Evolutionary conservation across 805 yeast species (phyloP).

Genomic region (Candida nitratophila): DNA sequence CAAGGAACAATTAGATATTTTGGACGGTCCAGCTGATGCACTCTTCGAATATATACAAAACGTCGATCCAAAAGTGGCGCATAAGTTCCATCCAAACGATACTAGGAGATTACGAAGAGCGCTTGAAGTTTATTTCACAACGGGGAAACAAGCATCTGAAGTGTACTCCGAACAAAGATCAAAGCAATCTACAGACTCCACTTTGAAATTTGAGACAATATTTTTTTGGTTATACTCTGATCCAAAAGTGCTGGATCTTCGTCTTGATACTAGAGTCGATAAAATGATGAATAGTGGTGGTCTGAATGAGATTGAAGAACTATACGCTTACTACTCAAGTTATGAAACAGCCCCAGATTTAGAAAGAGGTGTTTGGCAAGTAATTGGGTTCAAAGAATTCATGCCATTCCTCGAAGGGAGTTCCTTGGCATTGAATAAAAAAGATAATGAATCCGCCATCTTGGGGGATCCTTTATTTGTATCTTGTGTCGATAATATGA

Average conservation of each 20-base stretch:
- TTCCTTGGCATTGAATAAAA: slow-evolving; percentile 26
- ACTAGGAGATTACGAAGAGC: slow-evolving; percentile 71
- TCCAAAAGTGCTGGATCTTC: slow-evolving; percentile 41
- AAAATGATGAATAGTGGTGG: slow-evolving; percentile 72
- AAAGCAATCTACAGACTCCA: slow-evolving; percentile 33
- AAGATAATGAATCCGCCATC: not conserved
- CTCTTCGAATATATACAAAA: slow-evolving; percentile 40
- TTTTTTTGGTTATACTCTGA: slow-evolving; percentile 81
- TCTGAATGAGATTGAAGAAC: slow-evolving; percentile 53
- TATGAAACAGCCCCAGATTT: slow-evolving; percentile 37
- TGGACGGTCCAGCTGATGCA: slow-evolving; percentile 49
- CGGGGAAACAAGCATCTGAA: slow-evolving; percentile 64
- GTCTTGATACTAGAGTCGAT: slow-evolving; percentile 80
- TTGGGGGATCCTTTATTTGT: slow-evolving; percentile 20
- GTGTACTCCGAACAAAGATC: slow-evolving; percentile 56
- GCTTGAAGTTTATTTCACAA: slow-evolving; percentile 65
- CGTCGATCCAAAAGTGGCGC: slow-evolving; percentile 66
- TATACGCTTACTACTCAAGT: slow-evolving; percentile 39
- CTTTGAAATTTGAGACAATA: slow-evolving; percentile 53
- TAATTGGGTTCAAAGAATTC: slow-evolving; percentile 88
- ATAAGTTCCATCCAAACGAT: slow-evolving; percentile 90
- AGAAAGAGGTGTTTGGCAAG: slow-evolving; percentile 86
- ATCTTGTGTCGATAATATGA: slow-evolving; percentile 67
- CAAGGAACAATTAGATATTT: slow-evolving; percentile 27
- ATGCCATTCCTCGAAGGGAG: slow-evolving; percentile 39